These are phyloP conservation scores for Xylariaceae sp. DNA, from an alignment of 2,329 filamentous ascomycete species.

Conservation along the genomic window DNA sequence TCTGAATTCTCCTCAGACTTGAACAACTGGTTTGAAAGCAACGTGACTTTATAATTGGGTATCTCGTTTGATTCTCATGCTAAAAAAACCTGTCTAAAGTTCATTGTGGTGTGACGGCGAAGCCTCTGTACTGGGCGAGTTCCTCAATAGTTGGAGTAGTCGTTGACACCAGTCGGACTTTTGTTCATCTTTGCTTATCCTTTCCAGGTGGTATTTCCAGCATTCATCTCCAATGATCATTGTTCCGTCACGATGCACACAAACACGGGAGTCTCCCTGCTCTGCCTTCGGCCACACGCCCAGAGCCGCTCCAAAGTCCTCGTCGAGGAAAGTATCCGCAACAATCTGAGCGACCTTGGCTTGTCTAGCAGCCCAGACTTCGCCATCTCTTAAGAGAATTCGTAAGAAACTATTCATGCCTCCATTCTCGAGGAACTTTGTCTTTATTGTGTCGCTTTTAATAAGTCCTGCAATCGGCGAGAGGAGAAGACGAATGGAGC, in stretches of 20 bases:
- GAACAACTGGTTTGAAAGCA: too few species aligned
- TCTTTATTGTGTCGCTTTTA: conserved; percentile 50
- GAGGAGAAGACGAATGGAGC: conserved; percentile 34
- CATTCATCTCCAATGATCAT: conserved; percentile 48
- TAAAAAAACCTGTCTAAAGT: conserved; percentile 8
- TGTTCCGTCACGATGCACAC: conserved; percentile 28
- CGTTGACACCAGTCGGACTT: conserved; percentile 43
- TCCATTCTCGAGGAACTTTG: conserved; percentile 52
- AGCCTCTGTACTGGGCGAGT: conserved; percentile 4
- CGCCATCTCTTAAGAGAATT: conserved; percentile 47
- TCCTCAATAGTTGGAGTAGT: conserved; percentile 23
- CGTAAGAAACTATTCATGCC: conserved; percentile 56
- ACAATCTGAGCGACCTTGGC: conserved; percentile 57
- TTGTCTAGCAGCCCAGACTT: conserved; percentile 49
- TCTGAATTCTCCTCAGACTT: too few species aligned
- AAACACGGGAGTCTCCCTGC: conserved; percentile 36
- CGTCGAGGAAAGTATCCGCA: conserved; percentile 65
- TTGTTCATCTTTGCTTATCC: conserved; percentile 11
- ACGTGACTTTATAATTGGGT: too few species aligned
- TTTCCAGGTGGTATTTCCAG: conserved; percentile 53
- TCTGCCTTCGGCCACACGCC: conserved; percentile 53
- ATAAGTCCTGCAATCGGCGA: conserved; percentile 56
- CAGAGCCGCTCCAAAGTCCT: conserved; percentile 57
- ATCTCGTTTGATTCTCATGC: neutral
- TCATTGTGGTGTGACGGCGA: conserved; percentile 8